These are phyloP conservation scores for Cyclotella sp. DNA, from an alignment of 108 stramenopile genomes.

Conservation along the genomic window DNA sequence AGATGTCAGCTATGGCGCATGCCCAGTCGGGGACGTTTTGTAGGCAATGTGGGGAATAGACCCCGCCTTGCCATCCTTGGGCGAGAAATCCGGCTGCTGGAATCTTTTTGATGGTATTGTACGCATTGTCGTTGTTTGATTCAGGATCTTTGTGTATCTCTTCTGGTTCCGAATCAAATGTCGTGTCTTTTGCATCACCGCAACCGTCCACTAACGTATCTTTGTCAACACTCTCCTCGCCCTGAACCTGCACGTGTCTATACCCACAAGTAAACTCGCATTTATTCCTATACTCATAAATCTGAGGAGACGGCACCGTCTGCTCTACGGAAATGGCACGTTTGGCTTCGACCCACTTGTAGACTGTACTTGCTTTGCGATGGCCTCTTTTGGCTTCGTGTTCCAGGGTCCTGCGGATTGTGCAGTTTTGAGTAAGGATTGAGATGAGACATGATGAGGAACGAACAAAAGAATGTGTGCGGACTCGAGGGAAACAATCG, in stretches of 20 bases:
- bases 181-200: constrained; percentile 5
- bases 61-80: constrained; percentile 74
- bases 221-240: constrained; percentile 16
- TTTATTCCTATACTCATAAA: constrained; percentile 87
- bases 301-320: constrained; percentile 59
- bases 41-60: constrained; percentile 73
- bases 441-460: constrained; percentile 1
- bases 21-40: constrained; percentile 81
- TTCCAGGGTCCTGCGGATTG: constrained; percentile 42
- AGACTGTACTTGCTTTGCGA: constrained; percentile 27
- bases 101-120: constrained; percentile 25
- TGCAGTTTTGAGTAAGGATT: not conserved
- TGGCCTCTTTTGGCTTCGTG: constrained; percentile 59
- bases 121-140: not conserved
- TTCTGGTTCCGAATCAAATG: not conserved
- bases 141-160: constrained; percentile 5
- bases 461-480: not conserved
- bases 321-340: constrained; percentile 57
- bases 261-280: constrained; percentile 89
- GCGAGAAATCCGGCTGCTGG: constrained; percentile 84
- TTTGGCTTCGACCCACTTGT: constrained; percentile 61
- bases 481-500: not conserved
- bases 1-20: constrained; percentile 64
- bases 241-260: constrained; percentile 22
- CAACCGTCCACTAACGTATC: constrained; percentile 11